A percentile compares a stretch with the other conserved stretches of the same genome.
Evolutionary conservation across 2,329 filamentous ascomycete genomes (phyloP).

Genomic region (Talaromyces sp.): DNA sequence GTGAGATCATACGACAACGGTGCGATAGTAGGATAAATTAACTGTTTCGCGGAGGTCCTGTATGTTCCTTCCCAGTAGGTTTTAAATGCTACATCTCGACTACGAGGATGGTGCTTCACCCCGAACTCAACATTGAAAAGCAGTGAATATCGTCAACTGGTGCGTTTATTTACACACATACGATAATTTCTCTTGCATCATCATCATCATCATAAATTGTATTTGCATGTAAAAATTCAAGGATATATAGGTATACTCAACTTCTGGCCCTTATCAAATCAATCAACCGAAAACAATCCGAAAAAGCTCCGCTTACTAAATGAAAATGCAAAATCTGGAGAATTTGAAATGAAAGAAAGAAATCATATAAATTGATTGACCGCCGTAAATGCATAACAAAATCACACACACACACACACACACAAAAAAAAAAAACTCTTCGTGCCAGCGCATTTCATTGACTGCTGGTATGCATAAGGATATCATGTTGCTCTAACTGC

Average conservation of each 20-base stretch:
- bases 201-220: not conserved
- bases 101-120: too few species aligned
- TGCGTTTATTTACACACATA: too few species aligned
- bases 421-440: conserved; percentile 16
- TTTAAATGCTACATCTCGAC: too few species aligned
- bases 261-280: not conserved
- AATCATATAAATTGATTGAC: conserved; percentile 14
- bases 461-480: not conserved
- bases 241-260: conserved; percentile 5
- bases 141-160: too few species aligned
- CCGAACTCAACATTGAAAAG: too few species aligned
- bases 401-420: too few species aligned
- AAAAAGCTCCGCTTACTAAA: not conserved
- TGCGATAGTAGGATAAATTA: too few species aligned
- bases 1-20: too few species aligned
- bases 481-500: not conserved
- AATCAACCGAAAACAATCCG: not conserved
- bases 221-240: not conserved
- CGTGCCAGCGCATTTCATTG: conserved; percentile 9
- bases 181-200: not conserved
- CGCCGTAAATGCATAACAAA: conserved; percentile 22
- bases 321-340: not conserved
- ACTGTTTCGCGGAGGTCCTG: too few species aligned
- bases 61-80: too few species aligned
- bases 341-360: not conserved